Evolutionary conservation across 2,329 filamentous ascomycete genomes (phyloP), one percentile per base, ranked within the genome.

Genomic region (Didymella arachidicola): DNA sequence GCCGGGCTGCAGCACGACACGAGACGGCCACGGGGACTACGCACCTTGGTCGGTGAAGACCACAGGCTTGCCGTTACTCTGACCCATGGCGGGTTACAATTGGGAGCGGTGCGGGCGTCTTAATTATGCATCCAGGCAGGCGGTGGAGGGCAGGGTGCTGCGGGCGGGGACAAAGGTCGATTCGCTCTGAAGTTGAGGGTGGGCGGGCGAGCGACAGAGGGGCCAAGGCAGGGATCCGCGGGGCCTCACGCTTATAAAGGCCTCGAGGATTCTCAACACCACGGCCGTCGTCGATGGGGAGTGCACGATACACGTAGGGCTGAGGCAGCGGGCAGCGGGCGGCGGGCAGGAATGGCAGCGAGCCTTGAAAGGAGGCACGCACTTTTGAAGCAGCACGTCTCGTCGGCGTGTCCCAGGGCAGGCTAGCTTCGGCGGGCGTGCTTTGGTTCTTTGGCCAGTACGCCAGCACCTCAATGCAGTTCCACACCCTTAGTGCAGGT

Each of bases 11-110:
- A 48, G 49, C 26, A 53, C 16, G 27, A 34, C 26, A 44, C 27
- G n/a, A 42, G 6, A 47, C 43, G 41, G 34, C 16, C 25, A 19
- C 38, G 8, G 16, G 22, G 25, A 27, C 27, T 42, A 62, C 87
- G 73, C 82, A 96, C 93, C 91, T 89, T 97, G 91, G 82, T 96
- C 93, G 80, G 90, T 91, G 80, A 93, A 89, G 78, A 93, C 89
- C 81, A 96, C 87, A 79, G 91, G 92, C 80, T 97, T 97, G 79
- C 93, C 93, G 80, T 94, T 93, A 77, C 89, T 90, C 82, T 98
- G 97, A 77, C 94, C 94, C 94, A 98, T 98, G 73, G 67, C 59
- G 68, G 70, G 72, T 68, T 68, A 61, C 57, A 49, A 65, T 66
- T 57, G 26, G 30, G n/a, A 34, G 27, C 42, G 41, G 51, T 38